A percentile compares a stretch with the other conserved stretches of the same genome.
Conservation (phyloP, 192 early-diverging fungal genomes). For the Coemansia sp. region DNA sequence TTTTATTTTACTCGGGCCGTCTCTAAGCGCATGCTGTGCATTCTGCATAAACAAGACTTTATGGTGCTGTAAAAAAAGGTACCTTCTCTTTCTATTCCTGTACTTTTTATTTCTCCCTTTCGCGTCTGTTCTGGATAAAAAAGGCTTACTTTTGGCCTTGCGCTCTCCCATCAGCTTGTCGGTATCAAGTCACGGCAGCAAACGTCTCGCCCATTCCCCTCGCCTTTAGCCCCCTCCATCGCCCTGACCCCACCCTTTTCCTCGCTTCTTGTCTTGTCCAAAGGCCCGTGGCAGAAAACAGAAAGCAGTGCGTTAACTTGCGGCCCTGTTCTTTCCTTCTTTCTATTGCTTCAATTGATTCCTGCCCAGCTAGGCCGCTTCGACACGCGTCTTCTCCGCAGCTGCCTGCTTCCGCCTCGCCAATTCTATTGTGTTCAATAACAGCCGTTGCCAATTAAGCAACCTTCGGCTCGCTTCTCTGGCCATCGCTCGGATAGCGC, state of each 20-base stretch:
- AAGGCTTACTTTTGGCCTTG: background rate
- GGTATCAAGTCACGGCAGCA: background rate
- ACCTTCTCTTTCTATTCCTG: background rate
- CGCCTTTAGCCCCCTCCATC: background rate
- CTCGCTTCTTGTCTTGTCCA: background rate
- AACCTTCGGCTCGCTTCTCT: background rate
- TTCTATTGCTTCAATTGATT: slow-evolving; percentile 2
- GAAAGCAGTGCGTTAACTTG: background rate
- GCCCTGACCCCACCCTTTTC: background rate
- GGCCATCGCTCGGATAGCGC: background rate
- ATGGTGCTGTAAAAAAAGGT: background rate
- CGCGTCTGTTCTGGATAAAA: background rate
- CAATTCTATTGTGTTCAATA: background rate
- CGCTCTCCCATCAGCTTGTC: background rate
- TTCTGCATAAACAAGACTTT: background rate
- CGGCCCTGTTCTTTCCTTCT: background rate
- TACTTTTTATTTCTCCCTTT: background rate
- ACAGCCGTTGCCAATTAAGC: background rate
- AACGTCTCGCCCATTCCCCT: background rate
- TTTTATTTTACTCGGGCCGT: slow-evolving; percentile 1
- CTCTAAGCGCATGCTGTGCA: background rate
- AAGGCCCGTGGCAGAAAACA: background rate
- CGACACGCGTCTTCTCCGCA: background rate
- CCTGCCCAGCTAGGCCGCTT: background rate
- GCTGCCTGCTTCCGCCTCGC: background rate